Evolutionary conservation across 2,329 filamentous ascomycete species (phyloP).

Genomic region (Pleurostoma richardsiae): DNA sequence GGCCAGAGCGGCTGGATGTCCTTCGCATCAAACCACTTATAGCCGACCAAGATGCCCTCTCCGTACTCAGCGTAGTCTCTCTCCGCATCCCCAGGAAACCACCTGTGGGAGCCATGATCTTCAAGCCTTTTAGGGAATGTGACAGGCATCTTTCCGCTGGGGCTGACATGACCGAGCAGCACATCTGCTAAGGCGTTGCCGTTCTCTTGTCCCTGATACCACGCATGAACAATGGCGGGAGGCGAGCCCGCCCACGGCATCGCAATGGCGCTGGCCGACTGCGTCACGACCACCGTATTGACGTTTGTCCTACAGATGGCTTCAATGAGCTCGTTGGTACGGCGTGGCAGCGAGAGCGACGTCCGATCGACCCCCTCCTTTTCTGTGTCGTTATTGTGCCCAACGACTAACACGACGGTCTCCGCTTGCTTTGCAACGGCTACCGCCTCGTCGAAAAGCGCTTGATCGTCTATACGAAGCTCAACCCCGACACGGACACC

Average conservation of each 20-base stretch:
- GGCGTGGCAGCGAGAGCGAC: slow-evolving; percentile 6
- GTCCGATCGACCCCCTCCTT: slow-evolving; percentile 11
- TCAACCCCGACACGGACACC: slow-evolving; percentile 11
- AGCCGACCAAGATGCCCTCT: neutral
- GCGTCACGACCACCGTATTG: slow-evolving; percentile 50
- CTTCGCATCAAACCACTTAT: neutral
- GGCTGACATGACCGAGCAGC: slow-evolving; percentile 53
- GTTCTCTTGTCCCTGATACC: slow-evolving; percentile 60
- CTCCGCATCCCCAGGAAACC: neutral
- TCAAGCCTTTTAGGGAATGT: slow-evolving; percentile 51
- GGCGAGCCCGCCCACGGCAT: slow-evolving; percentile 43
- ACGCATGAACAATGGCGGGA: slow-evolving; percentile 18
- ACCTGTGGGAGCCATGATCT: slow-evolving; percentile 51
- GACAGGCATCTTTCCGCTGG: slow-evolving; percentile 54
- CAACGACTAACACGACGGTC: slow-evolving; percentile 54
- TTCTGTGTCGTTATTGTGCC: slow-evolving; percentile 38
- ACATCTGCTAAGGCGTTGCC: slow-evolving; percentile 59
- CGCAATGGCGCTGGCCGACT: slow-evolving; percentile 52
- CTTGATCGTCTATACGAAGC: slow-evolving; percentile 4
- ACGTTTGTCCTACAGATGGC: slow-evolving; percentile 47
- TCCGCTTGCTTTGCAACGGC: slow-evolving; percentile 42
- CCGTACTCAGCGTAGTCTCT: neutral
- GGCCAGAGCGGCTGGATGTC: neutral
- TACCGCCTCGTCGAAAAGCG: slow-evolving; percentile 9
- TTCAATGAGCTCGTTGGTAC: slow-evolving; percentile 27